These are phyloP conservation scores for Rosellinia necatrix DNA, from an alignment of 2,329 filamentous ascomycete species.

Conservation along the genomic window DNA sequence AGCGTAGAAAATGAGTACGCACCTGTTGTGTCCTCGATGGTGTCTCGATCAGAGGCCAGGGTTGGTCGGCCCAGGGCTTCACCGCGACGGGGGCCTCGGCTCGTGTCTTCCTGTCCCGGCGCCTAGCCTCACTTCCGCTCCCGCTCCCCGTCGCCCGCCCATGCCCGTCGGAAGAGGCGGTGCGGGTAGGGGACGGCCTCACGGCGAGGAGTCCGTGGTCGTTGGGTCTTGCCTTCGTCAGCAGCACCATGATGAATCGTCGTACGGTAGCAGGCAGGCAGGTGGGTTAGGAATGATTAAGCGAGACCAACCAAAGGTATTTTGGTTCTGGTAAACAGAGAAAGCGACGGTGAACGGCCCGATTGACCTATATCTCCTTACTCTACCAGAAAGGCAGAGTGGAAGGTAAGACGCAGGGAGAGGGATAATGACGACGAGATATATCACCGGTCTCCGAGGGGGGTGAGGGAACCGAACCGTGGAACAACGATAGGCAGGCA, in stretches of 20 bases:
- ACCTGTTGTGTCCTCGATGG: slow-evolving; percentile 30
- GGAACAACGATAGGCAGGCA: too few relatives aligned
- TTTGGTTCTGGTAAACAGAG: background rate
- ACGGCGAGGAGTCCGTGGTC: background rate
- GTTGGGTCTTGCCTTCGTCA: background rate
- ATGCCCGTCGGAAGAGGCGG: background rate
- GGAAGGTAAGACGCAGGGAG: background rate
- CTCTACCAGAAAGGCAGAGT: too few relatives aligned
- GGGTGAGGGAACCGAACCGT: background rate
- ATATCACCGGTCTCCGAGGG: slow-evolving; percentile 8
- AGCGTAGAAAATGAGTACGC: background rate
- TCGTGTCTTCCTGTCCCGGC: slow-evolving; percentile 9
- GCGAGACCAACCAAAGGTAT: background rate
- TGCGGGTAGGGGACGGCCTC: slow-evolving; percentile 4
- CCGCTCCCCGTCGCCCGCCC: background rate
- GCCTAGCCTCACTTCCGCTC: background rate
- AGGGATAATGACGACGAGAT: slow-evolving; percentile 5
- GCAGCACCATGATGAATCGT: slow-evolving; percentile 10
- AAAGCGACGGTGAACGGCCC: background rate
- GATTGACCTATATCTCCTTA: background rate
- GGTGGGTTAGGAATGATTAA: background rate
- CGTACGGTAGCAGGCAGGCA: too few relatives aligned
- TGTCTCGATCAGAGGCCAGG: slow-evolving; percentile 38
- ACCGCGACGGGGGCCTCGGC: slow-evolving; percentile 10
- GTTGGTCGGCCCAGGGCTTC: slow-evolving; percentile 38